Evolutionary conservation across 306 rosid species (phyloP), one percentile per base, ranked within the genome.

Genomic region (Medicago truncatula): DNA sequence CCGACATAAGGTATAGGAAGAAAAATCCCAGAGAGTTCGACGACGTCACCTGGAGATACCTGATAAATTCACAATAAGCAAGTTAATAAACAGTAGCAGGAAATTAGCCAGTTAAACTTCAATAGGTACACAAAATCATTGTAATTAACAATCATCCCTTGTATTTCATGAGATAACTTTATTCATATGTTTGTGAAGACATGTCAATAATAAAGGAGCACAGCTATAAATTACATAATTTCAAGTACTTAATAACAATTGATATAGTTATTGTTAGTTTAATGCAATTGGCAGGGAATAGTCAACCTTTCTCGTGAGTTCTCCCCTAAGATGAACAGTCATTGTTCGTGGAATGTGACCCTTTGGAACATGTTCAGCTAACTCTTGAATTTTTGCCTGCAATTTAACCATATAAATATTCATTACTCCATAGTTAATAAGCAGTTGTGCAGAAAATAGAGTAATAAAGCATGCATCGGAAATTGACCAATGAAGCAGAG

Each of bases 321-420:
- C 99, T 76, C 99, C 99, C 84, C 98, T 84, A n/a, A 96, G 85
- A 85, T 90, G 99, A 70, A 90, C 93, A 17, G 98, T 86, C 98
- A 96, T 92, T 75, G 99, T 81, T 69, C 99, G 86, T 36, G 99
- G 98, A 82, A 96, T 92, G 76, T 96, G 99, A 50, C 99, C 99
- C 83, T 96, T 96, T 38, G 99, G 99, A 57, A 96, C 98, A 82
- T 96, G 97, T 56, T 96, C 99, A 77, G 99, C 79, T 81, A 96
- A 88, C 81, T 96, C 99, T 85, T 96, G 98, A 82, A 96, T 82
- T 90, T 96, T 96, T 14, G 97, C 99, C 99, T 96, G 93, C 85
- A 88, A 70, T 80, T 77, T 38, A 83, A 82, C 76, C 74, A 70
- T 59, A 54, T 80, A 60, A 53, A 66, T 50, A 15, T 16, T 50